Percentiles rank a stretch among this genome's conserved stretches.
phyloP scores from a whole-genome alignment of 108 stramenopile genomes.

The Licmophora abbreviata region DNA sequence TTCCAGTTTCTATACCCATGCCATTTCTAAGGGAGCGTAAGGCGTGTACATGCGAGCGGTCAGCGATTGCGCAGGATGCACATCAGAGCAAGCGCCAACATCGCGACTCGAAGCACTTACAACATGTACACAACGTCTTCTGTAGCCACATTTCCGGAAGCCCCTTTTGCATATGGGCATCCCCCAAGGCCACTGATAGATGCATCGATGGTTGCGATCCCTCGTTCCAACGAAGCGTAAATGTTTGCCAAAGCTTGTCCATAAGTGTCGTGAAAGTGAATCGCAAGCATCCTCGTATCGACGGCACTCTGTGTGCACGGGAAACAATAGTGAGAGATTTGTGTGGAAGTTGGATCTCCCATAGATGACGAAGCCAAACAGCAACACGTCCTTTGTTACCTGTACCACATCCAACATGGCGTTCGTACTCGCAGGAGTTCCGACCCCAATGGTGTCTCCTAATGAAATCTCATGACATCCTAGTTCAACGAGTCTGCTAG shows the following conservation, averaged over 20 bases:
- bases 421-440: constrained; percentile 43
- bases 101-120: too few relatives aligned
- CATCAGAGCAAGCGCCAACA: too few relatives aligned
- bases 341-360: background rate
- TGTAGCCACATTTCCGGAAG: constrained; percentile 88
- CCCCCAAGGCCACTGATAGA: constrained; percentile 83
- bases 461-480: constrained; percentile 83
- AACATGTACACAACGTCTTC: constrained; percentile 94
- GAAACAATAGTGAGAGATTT: background rate
- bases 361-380: background rate
- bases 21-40: constrained; percentile 53
- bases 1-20: constrained; percentile 71
- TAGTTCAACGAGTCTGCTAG: constrained; percentile 54
- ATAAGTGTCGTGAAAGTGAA: constrained; percentile 91
- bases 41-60: too few relatives aligned
- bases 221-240: constrained; percentile 51
- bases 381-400: too few relatives aligned
- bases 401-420: constrained; percentile 41
- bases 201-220: constrained; percentile 62
- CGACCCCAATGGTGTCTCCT: constrained; percentile 87
- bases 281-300: constrained; percentile 48
- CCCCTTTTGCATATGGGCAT: constrained; percentile 85
- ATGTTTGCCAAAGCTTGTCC: constrained; percentile 86
- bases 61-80: too few relatives aligned
- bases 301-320: too few relatives aligned